A percentile compares a stretch with the other conserved stretches of the same genome.
Conservation (phyloP, 768 basidiomycete genomes). For the Leccinellum albellum region DNA sequence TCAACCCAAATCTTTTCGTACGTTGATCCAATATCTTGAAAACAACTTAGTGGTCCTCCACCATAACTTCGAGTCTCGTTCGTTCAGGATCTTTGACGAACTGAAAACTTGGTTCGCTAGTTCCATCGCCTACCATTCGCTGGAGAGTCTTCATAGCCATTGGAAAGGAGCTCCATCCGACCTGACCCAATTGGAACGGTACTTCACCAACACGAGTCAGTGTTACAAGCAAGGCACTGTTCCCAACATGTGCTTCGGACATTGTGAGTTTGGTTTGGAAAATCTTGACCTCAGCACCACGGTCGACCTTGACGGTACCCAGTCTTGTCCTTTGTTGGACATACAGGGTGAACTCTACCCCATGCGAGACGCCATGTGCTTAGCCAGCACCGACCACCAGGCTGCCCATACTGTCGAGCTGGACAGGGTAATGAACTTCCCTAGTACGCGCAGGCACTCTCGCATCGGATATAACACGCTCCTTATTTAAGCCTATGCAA, state of each 20-base stretch:
- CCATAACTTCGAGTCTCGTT: not conserved
- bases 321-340: not conserved
- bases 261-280: constrained; percentile 7
- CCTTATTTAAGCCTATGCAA: constrained; percentile 22
- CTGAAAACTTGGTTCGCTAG: not conserved
- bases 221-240: not conserved
- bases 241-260: not conserved
- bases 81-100: not conserved
- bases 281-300: not conserved
- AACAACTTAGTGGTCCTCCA: not conserved
- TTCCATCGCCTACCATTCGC: not conserved
- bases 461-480: constrained; percentile 22
- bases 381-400: constrained; percentile 23
- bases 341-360: constrained; percentile 20
- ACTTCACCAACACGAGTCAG: not conserved
- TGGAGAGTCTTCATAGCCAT: not conserved
- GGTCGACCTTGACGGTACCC: not conserved
- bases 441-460: constrained; percentile 9
- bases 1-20: not conserved
- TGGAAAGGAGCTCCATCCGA: not conserved
- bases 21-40: constrained; percentile 4
- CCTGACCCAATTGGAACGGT: not conserved
- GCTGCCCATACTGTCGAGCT: not conserved
- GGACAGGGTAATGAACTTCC: constrained; percentile 2
- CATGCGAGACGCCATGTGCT: constrained; percentile 22